A percentile compares a stretch with the other conserved stretches of the same genome.
phyloP scores from a whole-genome alignment of 129 eudicot genomes.

The Lactuca saligna region DNA sequence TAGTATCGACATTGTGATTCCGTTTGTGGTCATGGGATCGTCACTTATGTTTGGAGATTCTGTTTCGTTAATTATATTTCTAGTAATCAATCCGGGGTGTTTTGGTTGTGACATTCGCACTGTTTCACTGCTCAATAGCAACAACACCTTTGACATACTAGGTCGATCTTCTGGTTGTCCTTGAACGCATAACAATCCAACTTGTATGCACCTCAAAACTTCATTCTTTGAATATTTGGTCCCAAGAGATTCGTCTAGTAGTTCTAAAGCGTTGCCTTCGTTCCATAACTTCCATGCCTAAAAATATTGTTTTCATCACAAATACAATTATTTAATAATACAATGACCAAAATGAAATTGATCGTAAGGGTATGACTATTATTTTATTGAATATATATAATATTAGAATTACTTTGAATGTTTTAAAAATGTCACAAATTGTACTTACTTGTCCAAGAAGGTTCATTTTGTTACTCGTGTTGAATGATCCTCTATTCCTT shows the following conservation, averaged over 20 bases:
- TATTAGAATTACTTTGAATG: not conserved
- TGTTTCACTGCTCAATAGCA: slow-evolving; percentile 65
- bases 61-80: slow-evolving; percentile 45
- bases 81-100: slow-evolving; percentile 68
- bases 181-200: slow-evolving; percentile 82
- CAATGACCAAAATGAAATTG: not conserved
- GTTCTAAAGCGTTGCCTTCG: slow-evolving; percentile 60
- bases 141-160: slow-evolving; percentile 56
- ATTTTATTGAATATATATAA: no score
- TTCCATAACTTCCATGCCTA: slow-evolving; percentile 80
- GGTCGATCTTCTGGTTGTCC: slow-evolving; percentile 87
- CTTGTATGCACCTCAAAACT: slow-evolving; percentile 76
- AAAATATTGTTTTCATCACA: not conserved
- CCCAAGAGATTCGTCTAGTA: slow-evolving; percentile 51
- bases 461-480: slow-evolving; percentile 54
- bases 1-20: slow-evolving; percentile 57
- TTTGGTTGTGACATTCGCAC: slow-evolving; percentile 55
- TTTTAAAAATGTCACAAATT: no score
- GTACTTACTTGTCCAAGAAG: slow-evolving; percentile 87
- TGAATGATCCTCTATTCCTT: slow-evolving; percentile 69
- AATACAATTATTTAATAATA: not conserved
- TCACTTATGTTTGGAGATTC: slow-evolving; percentile 63
- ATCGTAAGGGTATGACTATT: not conserved
- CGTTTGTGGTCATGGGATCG: slow-evolving; percentile 55
- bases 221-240: slow-evolving; percentile 46